Conservation (phyloP, 2,329 filamentous ascomycete species). For the Rhytidhysteron rufulum region DNA sequence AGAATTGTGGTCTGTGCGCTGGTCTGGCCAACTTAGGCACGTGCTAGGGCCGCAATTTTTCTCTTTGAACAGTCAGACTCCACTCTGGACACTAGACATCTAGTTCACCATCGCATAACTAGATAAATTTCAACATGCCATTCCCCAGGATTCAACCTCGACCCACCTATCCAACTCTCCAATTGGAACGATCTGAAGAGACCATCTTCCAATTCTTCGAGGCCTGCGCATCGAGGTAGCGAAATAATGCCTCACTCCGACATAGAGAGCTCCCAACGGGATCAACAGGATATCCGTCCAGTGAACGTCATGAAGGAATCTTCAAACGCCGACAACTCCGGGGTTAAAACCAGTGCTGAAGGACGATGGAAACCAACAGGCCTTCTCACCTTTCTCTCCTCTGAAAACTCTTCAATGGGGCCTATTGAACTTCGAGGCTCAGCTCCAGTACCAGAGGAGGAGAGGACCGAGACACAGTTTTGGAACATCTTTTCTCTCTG, state of each 20-base stretch:
- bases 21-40: no score
- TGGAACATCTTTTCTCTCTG: constrained; percentile 59
- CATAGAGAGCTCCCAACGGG: constrained; percentile 1
- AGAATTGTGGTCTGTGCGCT: no score
- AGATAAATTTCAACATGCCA: no score
- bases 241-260: neutral
- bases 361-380: constrained; percentile 12
- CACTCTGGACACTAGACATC: no score
- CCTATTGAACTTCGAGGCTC: constrained; percentile 44
- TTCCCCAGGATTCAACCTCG: no score
- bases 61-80: no score
- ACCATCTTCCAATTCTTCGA: neutral
- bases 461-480: constrained; percentile 52
- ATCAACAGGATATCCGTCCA: neutral
- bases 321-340: neutral
- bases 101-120: no score
- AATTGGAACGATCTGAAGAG: neutral
- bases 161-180: neutral
- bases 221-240: neutral
- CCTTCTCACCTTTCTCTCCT: constrained; percentile 14
- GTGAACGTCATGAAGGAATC: neutral
- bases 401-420: constrained; percentile 17
- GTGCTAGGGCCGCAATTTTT: no score
- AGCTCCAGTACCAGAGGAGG: constrained; percentile 52
- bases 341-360: constrained; percentile 8